Base-by-base conservation (phyloP, 108 stramenopile species). In the Nitzschia sp. region DNA sequence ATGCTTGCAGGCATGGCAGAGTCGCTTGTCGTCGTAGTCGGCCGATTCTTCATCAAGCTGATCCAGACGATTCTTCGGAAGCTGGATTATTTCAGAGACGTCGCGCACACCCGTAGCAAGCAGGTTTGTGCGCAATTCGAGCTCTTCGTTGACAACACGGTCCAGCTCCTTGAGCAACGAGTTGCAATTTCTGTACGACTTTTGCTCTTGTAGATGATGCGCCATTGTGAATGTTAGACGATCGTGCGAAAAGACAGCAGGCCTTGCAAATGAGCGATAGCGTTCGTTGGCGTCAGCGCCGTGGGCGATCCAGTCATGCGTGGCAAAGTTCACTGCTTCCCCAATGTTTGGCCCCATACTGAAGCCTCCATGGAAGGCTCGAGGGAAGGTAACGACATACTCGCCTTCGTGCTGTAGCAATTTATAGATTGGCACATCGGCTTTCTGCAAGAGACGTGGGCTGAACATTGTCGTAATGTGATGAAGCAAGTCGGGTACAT, bases 361-460 rank as follows among this genome's bases (percentile, higher is more conserved):
- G 62, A 98, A 99, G 0, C 99, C 99, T 29, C 94, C 90, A 71
- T 99, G 99, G 68, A 95, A 99, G 0, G 97, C 85, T 55, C 92
- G 83, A 45, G 99, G 99, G 68, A 99, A 98, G 2, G 99, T 99
- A 35, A 99, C 88, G 53, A 99, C 87, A 69, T 91, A 99, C 57
- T 95, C 94, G 23, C 97, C 96, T 19, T 91, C 80, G 70, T 95
- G 59, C 66, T 99, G 99, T 44, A 86, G 68, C 13, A 95, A 69
- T 47, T 94, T 92, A 80, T 81, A 96, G 30, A 98, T 95, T 1
- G 85, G 87, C 0, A 98, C 96, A 50, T 90, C 88, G 3, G 80
- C 86, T 35, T 84, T 77, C 25, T 86, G 81, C 33, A 98, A 68
- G 28, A 94, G 53, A 17, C 90, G 71, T 32, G 99, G 97, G 56